Evolutionary conservation across 1,284 basidiomycete species (phyloP).

Genomic region (Chiua sp.): DNA sequence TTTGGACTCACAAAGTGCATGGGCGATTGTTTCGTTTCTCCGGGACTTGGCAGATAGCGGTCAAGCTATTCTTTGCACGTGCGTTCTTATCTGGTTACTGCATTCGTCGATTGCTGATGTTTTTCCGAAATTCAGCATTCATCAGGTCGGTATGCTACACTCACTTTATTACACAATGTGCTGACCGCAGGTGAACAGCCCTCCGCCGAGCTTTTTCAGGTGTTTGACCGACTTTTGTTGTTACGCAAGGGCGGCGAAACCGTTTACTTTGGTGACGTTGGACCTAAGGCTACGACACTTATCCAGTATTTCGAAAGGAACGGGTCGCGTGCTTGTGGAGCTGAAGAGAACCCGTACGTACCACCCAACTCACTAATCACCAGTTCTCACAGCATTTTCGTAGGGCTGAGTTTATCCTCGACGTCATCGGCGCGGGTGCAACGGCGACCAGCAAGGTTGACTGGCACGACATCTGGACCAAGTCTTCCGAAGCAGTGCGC

Average conservation of each 20-base stretch:
- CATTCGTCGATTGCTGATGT: neutral
- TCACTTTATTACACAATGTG: too few species aligned
- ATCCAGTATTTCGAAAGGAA: slow-evolving; percentile 74
- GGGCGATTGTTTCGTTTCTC: slow-evolving; percentile 84
- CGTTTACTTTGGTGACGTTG: slow-evolving; percentile 81
- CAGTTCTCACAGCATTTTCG: neutral
- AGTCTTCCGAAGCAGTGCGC: slow-evolving; percentile 42
- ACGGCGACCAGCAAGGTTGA: slow-evolving; percentile 50
- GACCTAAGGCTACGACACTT: slow-evolving; percentile 57
- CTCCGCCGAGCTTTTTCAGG: slow-evolving; percentile 71
- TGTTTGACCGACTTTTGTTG: slow-evolving; percentile 66
- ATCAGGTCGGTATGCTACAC: slow-evolving; percentile 23
- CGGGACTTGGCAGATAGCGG: slow-evolving; percentile 84
- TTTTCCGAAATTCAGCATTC: slow-evolving; percentile 21
- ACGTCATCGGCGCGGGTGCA: slow-evolving; percentile 71
- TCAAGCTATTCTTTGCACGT: slow-evolving; percentile 76
- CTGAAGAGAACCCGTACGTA: slow-evolving; percentile 49
- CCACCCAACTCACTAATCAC: neutral
- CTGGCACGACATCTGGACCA: slow-evolving; percentile 53
- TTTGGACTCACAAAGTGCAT: slow-evolving; percentile 88
- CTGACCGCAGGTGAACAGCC: slow-evolving; percentile 53
- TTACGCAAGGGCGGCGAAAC: slow-evolving; percentile 76
- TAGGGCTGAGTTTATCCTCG: slow-evolving; percentile 74
- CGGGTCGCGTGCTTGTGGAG: slow-evolving; percentile 52
- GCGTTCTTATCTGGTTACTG: slow-evolving; percentile 41